phyloP scores from a whole-genome alignment of 345 rosid genomes.

The Raphanus raphanistrum region DNA sequence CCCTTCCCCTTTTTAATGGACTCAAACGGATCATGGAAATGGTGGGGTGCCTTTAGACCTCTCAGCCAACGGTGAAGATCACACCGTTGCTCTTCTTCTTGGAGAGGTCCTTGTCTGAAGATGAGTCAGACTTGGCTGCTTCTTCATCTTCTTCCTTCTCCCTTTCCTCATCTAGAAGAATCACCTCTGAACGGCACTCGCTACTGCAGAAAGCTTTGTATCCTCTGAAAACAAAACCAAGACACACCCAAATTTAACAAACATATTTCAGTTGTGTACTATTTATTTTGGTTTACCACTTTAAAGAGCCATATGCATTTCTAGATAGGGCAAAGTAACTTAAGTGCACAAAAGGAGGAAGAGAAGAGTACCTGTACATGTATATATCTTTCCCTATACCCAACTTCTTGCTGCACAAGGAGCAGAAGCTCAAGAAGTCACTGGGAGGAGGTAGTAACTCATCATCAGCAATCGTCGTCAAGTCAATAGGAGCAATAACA shows the following conservation, averaged over 20 bases:
- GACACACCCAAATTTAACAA: background rate
- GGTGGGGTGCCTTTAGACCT: conserved; percentile 8
- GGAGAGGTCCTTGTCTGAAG: conserved; percentile 22
- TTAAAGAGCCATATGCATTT: background rate
- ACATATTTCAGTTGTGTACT: background rate
- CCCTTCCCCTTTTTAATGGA: conserved; percentile 22
- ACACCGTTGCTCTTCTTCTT: conserved; percentile 32
- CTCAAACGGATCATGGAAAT: conserved; percentile 27
- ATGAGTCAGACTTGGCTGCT: conserved; percentile 7
- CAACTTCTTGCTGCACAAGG: conserved; percentile 61
- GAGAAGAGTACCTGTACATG: conserved; percentile 66
- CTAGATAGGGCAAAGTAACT: background rate
- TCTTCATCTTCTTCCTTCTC: conserved; percentile 26
- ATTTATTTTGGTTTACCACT: background rate
- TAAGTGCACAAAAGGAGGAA: conserved; percentile 9
- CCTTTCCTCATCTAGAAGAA: conserved; percentile 54
- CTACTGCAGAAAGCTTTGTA: conserved; percentile 86
- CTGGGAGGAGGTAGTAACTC: conserved; percentile 31
- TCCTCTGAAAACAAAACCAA: conserved; percentile 50
- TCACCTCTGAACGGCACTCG: conserved; percentile 61
- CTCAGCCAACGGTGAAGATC: conserved; percentile 27
- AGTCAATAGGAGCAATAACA: conserved; percentile 18
- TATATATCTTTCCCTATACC: conserved; percentile 69
- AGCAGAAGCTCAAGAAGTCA: conserved; percentile 75
- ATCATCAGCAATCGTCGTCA: conserved; percentile 4